Percentiles rank a stretch among this genome's conserved stretches.
These are phyloP conservation scores for Wickerhamomyces alni DNA, from an alignment of 805 yeast genomes.

Conservation along the genomic window DNA sequence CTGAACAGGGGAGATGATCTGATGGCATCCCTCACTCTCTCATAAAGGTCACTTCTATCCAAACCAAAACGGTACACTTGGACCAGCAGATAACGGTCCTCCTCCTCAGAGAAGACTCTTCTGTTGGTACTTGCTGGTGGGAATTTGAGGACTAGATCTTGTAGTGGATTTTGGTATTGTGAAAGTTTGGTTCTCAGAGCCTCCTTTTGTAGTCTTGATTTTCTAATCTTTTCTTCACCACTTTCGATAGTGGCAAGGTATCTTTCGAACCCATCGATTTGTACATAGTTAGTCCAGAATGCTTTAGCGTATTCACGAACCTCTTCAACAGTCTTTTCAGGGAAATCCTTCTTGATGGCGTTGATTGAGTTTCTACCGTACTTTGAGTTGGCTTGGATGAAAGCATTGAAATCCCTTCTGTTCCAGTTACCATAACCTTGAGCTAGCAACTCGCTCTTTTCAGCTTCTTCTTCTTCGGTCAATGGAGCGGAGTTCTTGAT, in stretches of 20 bases:
- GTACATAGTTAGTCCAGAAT: constrained; percentile 76
- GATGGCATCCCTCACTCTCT: constrained; percentile 68
- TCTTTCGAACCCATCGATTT: constrained; percentile 86
- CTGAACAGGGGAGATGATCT: constrained; percentile 72
- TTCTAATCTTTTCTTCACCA: constrained; percentile 80
- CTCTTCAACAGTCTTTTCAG: constrained; percentile 73
- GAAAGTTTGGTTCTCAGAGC: constrained; percentile 71
- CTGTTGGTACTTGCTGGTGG: constrained; percentile 67
- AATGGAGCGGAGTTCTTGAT: constrained; percentile 73
- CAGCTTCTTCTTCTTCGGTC: constrained; percentile 72
- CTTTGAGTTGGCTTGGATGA: constrained; percentile 66
- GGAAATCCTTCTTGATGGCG: constrained; percentile 68
- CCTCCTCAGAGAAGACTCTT: constrained; percentile 77
- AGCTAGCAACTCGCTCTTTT: constrained; percentile 49
- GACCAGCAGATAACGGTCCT: constrained; percentile 80
- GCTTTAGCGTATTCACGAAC: constrained; percentile 68
- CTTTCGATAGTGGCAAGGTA: constrained; percentile 74
- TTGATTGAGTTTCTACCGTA: constrained; percentile 73
- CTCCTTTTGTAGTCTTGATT: constrained; percentile 66
- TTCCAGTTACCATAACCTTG: constrained; percentile 82
- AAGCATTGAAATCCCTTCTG: constrained; percentile 81
- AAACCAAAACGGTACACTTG: constrained; percentile 78
- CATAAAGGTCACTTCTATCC: constrained; percentile 74
- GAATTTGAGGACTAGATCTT: constrained; percentile 62
- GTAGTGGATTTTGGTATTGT: constrained; percentile 67